phyloP scores from a whole-genome alignment of 352 stramenopile species.

The Globisporangium cylindrosporum region DNA sequence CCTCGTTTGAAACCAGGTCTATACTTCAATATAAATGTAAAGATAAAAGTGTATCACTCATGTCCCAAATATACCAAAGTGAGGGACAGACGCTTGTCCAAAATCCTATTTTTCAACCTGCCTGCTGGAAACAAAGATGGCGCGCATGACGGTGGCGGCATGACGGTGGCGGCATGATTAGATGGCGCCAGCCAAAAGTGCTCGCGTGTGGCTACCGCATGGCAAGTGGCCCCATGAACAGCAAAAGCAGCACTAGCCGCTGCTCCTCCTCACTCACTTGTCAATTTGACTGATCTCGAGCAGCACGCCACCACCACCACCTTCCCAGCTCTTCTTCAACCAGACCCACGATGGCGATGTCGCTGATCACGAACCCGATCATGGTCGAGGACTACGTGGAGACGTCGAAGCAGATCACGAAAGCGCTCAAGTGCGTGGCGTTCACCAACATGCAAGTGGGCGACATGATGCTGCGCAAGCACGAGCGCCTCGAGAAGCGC shows the following conservation, averaged over 20 bases:
- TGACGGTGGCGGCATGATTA: not conserved
- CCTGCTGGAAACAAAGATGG: constrained; percentile 4
- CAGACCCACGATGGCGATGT: constrained; percentile 25
- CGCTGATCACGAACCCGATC: constrained; percentile 29
- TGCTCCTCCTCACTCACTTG: constrained; percentile 1
- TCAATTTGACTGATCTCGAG: constrained; percentile 11
- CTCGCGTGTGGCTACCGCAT: not conserved
- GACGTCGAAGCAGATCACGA: constrained; percentile 58
- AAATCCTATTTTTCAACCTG: not conserved
- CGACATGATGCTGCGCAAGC: constrained; percentile 50
- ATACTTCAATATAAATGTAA: not conserved
- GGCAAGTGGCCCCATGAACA: not conserved
- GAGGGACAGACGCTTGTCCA: not conserved
- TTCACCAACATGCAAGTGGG: constrained; percentile 61
- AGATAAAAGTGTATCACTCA: not conserved
- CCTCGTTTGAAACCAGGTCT: not conserved
- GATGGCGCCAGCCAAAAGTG: not conserved
- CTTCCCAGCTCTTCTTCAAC: not conserved
- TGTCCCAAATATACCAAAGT: constrained; percentile 1
- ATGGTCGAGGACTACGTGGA: constrained; percentile 33
- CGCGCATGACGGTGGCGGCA: not conserved
- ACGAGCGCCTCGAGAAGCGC: constrained; percentile 42
- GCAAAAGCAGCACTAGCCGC: not conserved
- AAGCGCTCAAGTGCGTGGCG: constrained; percentile 62
- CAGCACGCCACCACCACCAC: not conserved